Evolutionary conservation across 805 yeast species (phyloP).

Genomic region (Candida lessepsii): DNA sequence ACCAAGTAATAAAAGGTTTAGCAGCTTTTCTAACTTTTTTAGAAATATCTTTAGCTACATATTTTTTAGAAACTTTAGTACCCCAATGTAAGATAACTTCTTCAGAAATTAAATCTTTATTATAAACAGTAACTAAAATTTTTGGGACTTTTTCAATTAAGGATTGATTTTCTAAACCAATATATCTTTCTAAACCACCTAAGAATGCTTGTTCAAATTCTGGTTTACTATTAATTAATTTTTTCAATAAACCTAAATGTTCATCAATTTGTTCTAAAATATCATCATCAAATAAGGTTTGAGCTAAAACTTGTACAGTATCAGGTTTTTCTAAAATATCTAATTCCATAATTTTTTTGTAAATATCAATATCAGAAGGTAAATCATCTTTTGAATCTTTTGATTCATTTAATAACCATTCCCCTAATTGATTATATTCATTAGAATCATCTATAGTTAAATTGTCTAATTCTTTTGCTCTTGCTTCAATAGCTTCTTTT

Average conservation of each 20-base stretch:
- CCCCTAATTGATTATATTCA: conserved; percentile 74
- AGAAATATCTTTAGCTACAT: conserved; percentile 85
- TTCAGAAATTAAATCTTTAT: conserved; percentile 80
- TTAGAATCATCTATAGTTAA: conserved; percentile 48
- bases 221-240: conserved; percentile 58
- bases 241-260: conserved; percentile 81
- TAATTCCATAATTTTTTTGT: conserved; percentile 81
- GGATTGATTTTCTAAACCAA: conserved; percentile 74
- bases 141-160: conserved; percentile 75
- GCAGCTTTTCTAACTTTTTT: conserved; percentile 96
- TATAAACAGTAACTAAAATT: conserved; percentile 76
- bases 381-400: conserved; percentile 56
- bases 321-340: conserved; percentile 70
- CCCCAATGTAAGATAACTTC: conserved; percentile 84
- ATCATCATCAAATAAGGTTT: conserved; percentile 77
- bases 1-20: conserved; percentile 93
- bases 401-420: conserved; percentile 66
- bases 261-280: conserved; percentile 68
- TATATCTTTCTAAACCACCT: conserved; percentile 93
- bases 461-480: conserved; percentile 85
- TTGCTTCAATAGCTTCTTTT: conserved; percentile 89
- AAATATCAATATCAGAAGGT: conserved; percentile 86
- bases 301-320: conserved; percentile 89
- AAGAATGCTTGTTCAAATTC: conserved; percentile 84
- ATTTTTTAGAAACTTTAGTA: conserved; percentile 86